phyloP scores from a whole-genome alignment of 257 asterid species.

The Ilex aquifolium region DNA sequence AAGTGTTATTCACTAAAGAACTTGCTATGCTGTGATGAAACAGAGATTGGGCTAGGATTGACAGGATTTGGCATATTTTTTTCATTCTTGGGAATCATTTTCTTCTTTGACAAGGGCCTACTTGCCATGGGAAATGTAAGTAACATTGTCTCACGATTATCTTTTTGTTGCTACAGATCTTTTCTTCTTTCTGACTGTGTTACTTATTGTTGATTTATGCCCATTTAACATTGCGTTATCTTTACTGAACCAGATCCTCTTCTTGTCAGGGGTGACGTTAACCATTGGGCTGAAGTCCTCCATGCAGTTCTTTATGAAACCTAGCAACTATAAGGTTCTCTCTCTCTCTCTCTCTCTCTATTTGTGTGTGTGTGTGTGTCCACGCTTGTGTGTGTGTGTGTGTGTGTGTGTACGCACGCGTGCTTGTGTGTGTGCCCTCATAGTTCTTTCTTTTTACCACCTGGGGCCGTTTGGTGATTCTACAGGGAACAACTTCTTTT shows the following conservation, averaged over 20 bases:
- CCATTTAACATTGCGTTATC: slow-evolving; percentile 10
- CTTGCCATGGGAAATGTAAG: slow-evolving; percentile 97
- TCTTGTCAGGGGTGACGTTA: slow-evolving; percentile 84
- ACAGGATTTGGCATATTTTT: slow-evolving; percentile 91
- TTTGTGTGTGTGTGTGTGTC: background rate
- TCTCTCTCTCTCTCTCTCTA: background rate
- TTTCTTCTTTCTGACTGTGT: slow-evolving; percentile 6
- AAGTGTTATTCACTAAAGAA: background rate
- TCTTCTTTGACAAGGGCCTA: slow-evolving; percentile 89
- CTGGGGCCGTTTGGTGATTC: slow-evolving; percentile 17
- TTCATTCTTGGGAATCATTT: slow-evolving; percentile 77
- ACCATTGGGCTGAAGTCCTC: slow-evolving; percentile 90
- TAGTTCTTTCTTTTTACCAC: slow-evolving; percentile 9
- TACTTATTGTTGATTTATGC: background rate
- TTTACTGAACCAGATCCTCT: slow-evolving; percentile 68
- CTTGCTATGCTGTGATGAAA: slow-evolving; percentile 20
- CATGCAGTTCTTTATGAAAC: slow-evolving; percentile 86
- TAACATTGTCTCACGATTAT: slow-evolving; percentile 4
- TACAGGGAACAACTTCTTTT: slow-evolving; percentile 72
- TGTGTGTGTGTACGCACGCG: background rate
- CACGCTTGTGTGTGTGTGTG: background rate
- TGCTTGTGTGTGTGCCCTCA: background rate
- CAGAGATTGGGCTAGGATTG: slow-evolving; percentile 97
- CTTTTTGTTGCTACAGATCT: slow-evolving; percentile 5
- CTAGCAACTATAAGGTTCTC: slow-evolving; percentile 69